These are phyloP conservation scores for Leptodermis oblonga DNA, from an alignment of 257 asterid species.

Conservation along the genomic window DNA sequence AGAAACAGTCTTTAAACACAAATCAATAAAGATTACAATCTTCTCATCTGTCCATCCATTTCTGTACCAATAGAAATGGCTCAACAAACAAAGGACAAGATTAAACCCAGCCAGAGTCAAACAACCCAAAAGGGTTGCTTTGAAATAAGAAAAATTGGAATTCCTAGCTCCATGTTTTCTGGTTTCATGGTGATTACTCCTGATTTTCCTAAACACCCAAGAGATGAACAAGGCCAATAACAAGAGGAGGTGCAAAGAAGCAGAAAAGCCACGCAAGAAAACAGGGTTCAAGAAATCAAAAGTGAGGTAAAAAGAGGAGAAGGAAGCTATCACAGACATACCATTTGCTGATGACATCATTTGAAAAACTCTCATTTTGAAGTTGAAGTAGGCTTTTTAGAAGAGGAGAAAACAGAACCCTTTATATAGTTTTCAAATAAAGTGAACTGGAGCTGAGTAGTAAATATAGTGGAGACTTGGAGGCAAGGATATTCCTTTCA, in stretches of 20 bases:
- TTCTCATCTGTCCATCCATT: constrained; percentile 75
- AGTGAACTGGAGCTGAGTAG: too few species aligned
- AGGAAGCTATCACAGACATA: constrained; percentile 25
- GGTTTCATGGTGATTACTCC: constrained; percentile 14
- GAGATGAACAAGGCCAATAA: constrained; percentile 22
- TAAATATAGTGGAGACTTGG: too few species aligned
- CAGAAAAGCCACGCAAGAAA: constrained; percentile 46
- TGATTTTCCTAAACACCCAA: constrained; percentile 37
- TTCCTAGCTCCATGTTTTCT: constrained; percentile 21
- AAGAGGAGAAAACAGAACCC: neutral
- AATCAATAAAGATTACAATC: constrained; percentile 48
- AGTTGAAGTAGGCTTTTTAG: neutral
- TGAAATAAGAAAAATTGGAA: constrained; percentile 26
- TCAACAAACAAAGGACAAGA: constrained; percentile 41
- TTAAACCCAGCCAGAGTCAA: constrained; percentile 43
- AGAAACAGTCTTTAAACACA: constrained; percentile 43
- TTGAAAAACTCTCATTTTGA: constrained; percentile 12
- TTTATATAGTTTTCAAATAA: constrained; percentile 2
- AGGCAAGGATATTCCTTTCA: too few species aligned
- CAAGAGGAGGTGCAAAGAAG: constrained; percentile 46
- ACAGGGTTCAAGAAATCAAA: constrained; percentile 37
- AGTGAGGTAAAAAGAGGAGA: constrained; percentile 17
- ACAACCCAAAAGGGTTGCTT: constrained; percentile 35
- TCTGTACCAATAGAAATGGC: constrained; percentile 57
- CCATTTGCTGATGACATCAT: constrained; percentile 16